Evolutionary conservation across 2,329 filamentous ascomycete species (phyloP).

Genomic region (Sodiomyces alkalinus): DNA sequence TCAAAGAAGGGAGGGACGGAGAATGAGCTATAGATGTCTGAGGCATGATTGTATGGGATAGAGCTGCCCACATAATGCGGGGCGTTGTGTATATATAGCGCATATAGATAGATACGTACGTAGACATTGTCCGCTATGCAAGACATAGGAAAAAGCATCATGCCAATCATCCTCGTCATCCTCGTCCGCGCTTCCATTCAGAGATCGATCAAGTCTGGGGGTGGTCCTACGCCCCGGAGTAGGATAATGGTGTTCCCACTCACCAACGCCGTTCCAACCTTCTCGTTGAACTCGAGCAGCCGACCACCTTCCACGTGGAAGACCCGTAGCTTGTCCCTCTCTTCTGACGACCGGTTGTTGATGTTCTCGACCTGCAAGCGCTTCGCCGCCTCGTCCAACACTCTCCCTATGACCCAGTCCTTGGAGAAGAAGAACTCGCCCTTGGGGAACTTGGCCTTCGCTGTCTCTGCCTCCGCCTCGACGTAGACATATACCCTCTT

Average conservation of each 20-base stretch:
- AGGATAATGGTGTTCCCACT: constrained; percentile 86
- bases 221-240: constrained; percentile 69
- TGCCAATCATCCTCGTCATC: too few species aligned
- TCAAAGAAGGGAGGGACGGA: constrained; percentile 14
- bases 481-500: constrained; percentile 86
- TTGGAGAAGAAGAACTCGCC: constrained; percentile 67
- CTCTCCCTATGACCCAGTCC: constrained; percentile 80
- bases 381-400: constrained; percentile 65
- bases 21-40: constrained; percentile 6
- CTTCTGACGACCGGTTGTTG: constrained; percentile 62
- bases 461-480: constrained; percentile 77
- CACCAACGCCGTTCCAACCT: constrained; percentile 56
- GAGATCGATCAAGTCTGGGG: constrained; percentile 54
- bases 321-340: constrained; percentile 68
- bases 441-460: constrained; percentile 67
- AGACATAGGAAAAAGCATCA: too few species aligned
- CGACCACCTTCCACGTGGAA: constrained; percentile 89
- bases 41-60: too few species aligned
- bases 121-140: too few species aligned
- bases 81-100: too few species aligned
- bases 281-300: constrained; percentile 76
- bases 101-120: too few species aligned
- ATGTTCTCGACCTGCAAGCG: constrained; percentile 67
- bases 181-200: too few species aligned
- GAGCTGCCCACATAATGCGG: too few species aligned